Percentiles rank a stretch among this genome's conserved stretches.
These are phyloP conservation scores for Herpotrichia juniperi DNA, from an alignment of 2,329 filamentous ascomycete species.

Conservation along the genomic window DNA sequence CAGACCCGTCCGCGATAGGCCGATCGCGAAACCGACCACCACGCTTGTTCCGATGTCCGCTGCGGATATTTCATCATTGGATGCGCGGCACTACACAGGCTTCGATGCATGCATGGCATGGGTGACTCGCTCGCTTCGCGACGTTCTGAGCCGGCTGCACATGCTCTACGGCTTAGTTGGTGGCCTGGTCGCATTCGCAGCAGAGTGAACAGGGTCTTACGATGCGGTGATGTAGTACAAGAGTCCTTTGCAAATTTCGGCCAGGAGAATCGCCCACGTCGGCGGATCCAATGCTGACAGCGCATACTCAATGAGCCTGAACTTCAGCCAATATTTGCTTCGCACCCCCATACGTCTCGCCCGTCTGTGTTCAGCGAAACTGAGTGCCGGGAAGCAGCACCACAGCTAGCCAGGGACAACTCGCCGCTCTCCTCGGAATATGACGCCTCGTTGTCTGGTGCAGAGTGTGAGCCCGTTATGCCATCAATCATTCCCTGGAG, in stretches of 20 bases:
- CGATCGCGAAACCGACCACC: conserved; percentile 23
- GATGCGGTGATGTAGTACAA: conserved; percentile 35
- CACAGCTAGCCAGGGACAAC: conserved; percentile 31
- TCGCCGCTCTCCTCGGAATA: conserved; percentile 23
- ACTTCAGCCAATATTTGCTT: conserved; percentile 36
- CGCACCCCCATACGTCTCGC: conserved; percentile 26
- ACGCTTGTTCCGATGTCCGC: conserved; percentile 17
- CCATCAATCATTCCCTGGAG: conserved; percentile 25
- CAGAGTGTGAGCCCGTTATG: conserved; percentile 24
- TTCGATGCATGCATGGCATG: conserved; percentile 43
- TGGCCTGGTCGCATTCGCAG: not conserved
- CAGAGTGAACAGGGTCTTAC: conserved; percentile 7
- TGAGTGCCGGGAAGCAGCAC: conserved; percentile 29
- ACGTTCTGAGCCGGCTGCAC: conserved; percentile 30
- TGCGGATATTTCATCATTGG: conserved; percentile 39
- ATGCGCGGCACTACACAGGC: conserved; percentile 27
- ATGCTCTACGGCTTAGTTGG: conserved; percentile 18
- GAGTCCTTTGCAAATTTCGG: conserved; percentile 47
- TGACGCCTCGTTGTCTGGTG: conserved; percentile 13
- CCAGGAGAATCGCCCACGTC: conserved; percentile 44
- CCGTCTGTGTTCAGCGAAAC: conserved; percentile 16
- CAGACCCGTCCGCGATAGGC: conserved; percentile 2
- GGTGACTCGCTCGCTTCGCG: conserved; percentile 26
- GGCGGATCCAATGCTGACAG: conserved; percentile 42
- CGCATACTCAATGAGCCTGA: conserved; percentile 46